These are phyloP conservation scores for Sindora glabra DNA, from an alignment of 306 rosid genomes.

Conservation along the genomic window DNA sequence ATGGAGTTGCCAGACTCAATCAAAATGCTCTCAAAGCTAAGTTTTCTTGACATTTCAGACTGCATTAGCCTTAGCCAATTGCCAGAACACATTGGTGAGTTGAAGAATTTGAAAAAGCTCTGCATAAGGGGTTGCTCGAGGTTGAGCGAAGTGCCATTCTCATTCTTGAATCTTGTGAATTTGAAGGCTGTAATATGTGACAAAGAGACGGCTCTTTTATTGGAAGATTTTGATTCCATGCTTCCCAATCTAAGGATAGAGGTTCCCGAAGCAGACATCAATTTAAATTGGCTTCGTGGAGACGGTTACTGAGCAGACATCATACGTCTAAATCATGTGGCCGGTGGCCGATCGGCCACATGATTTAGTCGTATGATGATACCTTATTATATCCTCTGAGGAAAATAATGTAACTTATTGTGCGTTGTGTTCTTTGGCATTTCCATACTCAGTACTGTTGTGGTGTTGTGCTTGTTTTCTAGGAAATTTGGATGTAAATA, in stretches of 20 bases:
- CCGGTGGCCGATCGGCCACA: too few species aligned
- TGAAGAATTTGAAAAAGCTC: conserved; percentile 12
- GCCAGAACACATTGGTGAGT: conserved; percentile 20
- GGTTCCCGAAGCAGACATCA: conserved; percentile 1
- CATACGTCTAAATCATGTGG: too few species aligned
- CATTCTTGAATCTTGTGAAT: background rate
- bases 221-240: conserved; percentile 7
- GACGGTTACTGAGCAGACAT: too few species aligned
- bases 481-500: too few species aligned
- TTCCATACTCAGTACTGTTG: too few species aligned
- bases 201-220: conserved; percentile 20
- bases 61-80: conserved; percentile 17
- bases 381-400: too few species aligned
- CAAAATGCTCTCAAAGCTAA: conserved; percentile 4
- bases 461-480: too few species aligned
- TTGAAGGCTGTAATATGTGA: conserved; percentile 15
- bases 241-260: conserved; percentile 12
- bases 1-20: conserved; percentile 22
- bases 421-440: too few species aligned
- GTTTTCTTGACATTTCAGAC: conserved; percentile 20
- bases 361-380: too few species aligned
- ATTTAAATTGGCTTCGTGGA: conserved; percentile 21
- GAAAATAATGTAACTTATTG: too few species aligned
- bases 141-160: conserved; percentile 12
- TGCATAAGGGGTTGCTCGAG: conserved; percentile 17